These are phyloP conservation scores for Suillus cothurnatus DNA, from an alignment of 768 basidiomycete genomes.

Conservation along the genomic window DNA sequence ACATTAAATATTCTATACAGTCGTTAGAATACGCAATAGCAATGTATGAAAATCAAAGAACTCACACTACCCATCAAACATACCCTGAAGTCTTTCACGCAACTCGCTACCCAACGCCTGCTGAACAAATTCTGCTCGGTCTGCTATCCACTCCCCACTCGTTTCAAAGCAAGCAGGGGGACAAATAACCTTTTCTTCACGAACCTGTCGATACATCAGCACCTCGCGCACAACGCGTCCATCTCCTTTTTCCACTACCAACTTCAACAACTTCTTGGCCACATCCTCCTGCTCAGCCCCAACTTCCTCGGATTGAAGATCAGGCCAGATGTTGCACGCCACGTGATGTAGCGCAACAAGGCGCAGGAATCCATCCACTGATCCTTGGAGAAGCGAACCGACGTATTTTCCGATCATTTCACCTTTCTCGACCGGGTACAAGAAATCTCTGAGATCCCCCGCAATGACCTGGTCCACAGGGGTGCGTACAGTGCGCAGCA, in stretches of 20 bases:
- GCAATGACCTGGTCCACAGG: conserved; percentile 54
- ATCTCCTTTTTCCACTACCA: conserved; percentile 53
- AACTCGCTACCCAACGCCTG: conserved; percentile 9
- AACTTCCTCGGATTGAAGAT: conserved; percentile 39
- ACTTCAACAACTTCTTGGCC: conserved; percentile 48
- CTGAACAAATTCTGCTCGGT: neutral
- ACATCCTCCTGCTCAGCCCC: conserved; percentile 20
- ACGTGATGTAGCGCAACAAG: conserved; percentile 80
- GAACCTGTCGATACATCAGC: conserved; percentile 56
- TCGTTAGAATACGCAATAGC: neutral
- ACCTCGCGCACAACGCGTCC: conserved; percentile 52
- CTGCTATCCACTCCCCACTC: conserved; percentile 18
- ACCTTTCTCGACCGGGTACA: conserved; percentile 69
- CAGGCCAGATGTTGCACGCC: conserved; percentile 73
- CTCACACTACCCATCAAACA: conserved; percentile 3
- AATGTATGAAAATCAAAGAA: neutral
- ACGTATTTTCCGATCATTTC: conserved; percentile 68
- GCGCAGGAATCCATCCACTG: conserved; percentile 59
- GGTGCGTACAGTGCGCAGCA: conserved; percentile 57
- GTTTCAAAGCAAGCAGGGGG: conserved; percentile 55
- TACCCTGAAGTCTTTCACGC: conserved; percentile 3
- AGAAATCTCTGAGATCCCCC: conserved; percentile 56
- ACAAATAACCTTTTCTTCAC: conserved; percentile 37
- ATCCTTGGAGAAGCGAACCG: conserved; percentile 47
- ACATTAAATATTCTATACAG: neutral